These are phyloP conservation scores for Pythium pectinolyticum DNA, from an alignment of 352 stramenopile species.

Conservation along the genomic window DNA sequence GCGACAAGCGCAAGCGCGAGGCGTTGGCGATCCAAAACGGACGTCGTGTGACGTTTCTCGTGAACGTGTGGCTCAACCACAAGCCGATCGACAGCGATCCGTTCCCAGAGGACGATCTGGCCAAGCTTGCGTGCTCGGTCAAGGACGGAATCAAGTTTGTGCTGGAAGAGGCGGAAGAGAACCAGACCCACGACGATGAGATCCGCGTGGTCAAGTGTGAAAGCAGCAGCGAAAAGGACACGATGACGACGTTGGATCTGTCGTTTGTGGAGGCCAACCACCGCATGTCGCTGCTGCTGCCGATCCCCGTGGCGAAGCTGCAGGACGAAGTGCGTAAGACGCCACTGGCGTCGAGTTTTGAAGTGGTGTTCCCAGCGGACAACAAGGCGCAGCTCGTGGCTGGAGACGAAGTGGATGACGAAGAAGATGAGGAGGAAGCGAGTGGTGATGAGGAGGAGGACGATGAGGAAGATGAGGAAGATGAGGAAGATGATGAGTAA, in stretches of 20 bases:
- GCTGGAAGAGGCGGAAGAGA: conserved; percentile 21
- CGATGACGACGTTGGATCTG: conserved; percentile 30
- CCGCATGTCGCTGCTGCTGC: conserved; percentile 29
- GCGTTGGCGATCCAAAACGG: conserved; percentile 15
- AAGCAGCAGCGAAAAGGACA: conserved; percentile 25
- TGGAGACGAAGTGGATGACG: conserved; percentile 31
- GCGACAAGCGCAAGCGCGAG: conserved; percentile 23
- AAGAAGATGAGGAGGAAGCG: conserved; percentile 28
- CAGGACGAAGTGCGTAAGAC: conserved; percentile 27
- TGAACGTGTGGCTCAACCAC: conserved; percentile 73
- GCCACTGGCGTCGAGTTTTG: conserved; percentile 29
- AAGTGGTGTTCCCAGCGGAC: conserved; percentile 24
- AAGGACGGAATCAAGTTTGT: conserved; percentile 23
- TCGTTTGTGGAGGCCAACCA: conserved; percentile 28
- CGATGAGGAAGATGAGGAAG: conserved; percentile 30
- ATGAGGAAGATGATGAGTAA: neutral
- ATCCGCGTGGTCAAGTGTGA: conserved; percentile 13
- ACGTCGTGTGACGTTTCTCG: conserved; percentile 67
- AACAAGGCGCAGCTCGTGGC: conserved; percentile 17
- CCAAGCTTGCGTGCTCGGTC: conserved; percentile 16
- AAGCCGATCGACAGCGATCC: conserved; percentile 43
- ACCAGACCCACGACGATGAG: conserved; percentile 17
- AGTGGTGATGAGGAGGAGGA: conserved; percentile 33
- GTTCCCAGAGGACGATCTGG: conserved; percentile 29
- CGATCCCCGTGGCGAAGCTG: conserved; percentile 18